Base-by-base conservation (phyloP, 306 rosid genomes). In the Begonia fuchsioides region DNA sequence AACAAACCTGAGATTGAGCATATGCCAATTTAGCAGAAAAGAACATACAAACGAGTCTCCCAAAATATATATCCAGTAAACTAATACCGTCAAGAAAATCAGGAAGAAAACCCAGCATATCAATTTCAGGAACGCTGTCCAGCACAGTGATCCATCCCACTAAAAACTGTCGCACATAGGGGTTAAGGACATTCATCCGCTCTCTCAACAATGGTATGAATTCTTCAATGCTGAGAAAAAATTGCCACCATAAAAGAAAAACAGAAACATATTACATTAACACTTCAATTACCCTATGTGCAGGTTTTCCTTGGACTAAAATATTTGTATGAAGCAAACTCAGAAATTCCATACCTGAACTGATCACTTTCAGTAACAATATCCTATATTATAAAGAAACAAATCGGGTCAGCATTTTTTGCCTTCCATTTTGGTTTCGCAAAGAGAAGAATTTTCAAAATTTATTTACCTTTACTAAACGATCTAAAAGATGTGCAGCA, bases 111-210 rank as follows among this genome's bases (percentile, higher is more conserved):
- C 98, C 98, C 78, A 92, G 81, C 98, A 92, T 92, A 64, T 92
- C 98, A 60, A 92, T 85, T 64, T 85, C 93, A 32, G 98, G 98
- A 67, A 92, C 98, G 50, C 98, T 92, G 72, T 92, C 96, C 75
- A 92, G 72, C 26, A 92, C 98, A 60, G 98, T 82, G 66, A 92
- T 92, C 98, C 98, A 92, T 69, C 98, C 98, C 13, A 92, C 98
- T 81, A 92, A 71, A 92, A 92, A 85, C 78, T 85, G 98, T 17
- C 98, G 94, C 48, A 92, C 98, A 73, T 75, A 85, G 19, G 98
- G 98, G 72, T 92, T 92, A 58, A 92, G 70, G 67, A 92, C 87
- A 71, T 92, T 85, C 98, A 92, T 85, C 48, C 98, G 96, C 78
- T 92, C 98, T 96, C 96, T 92, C 72, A 92, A 59, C 67, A 92